Evolutionary conservation across 805 yeast species (phyloP).

Genomic region (Candida ortonii): DNA sequence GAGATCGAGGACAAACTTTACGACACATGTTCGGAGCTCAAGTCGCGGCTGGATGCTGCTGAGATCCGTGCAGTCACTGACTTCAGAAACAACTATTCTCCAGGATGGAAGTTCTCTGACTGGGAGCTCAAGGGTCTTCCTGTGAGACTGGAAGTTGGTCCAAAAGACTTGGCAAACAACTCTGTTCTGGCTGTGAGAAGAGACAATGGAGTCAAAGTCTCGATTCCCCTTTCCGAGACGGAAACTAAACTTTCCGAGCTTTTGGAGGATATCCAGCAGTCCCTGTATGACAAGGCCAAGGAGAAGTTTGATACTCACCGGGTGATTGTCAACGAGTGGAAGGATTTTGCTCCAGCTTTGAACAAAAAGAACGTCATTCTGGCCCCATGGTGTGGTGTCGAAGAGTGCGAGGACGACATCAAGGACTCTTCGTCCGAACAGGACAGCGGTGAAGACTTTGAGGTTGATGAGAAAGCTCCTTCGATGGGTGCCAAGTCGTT

Average conservation of each 20-base stretch:
- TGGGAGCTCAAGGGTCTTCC: constrained; percentile 97
- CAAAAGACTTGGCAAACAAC: constrained; percentile 81
- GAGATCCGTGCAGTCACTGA: constrained; percentile 82
- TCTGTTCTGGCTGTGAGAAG: constrained; percentile 91
- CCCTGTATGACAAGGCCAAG: constrained; percentile 75
- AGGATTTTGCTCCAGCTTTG: constrained; percentile 88
- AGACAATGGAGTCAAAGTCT: constrained; percentile 75
- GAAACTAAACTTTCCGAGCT: constrained; percentile 67
- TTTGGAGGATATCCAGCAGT: constrained; percentile 77
- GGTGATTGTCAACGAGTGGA: constrained; percentile 78
- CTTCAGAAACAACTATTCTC: constrained; percentile 90
- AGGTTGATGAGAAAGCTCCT: constrained; percentile 93
- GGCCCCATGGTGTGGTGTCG: constrained; percentile 96
- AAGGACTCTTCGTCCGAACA: constrained; percentile 83
- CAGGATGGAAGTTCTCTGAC: constrained; percentile 98
- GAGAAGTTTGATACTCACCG: constrained; percentile 80
- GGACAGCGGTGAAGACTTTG: constrained; percentile 81
- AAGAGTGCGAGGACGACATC: constrained; percentile 94
- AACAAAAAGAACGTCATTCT: constrained; percentile 87
- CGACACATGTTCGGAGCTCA: constrained; percentile 69
- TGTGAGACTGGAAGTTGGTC: constrained; percentile 91
- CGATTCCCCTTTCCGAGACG: constrained; percentile 63
- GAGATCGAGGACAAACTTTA: constrained; percentile 71
- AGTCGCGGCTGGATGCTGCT: constrained; percentile 51
- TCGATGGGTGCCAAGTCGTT: constrained; percentile 99